Base-by-base conservation (phyloP, 495 filamentous ascomycete species). In the Durotheca rogersii region DNA sequence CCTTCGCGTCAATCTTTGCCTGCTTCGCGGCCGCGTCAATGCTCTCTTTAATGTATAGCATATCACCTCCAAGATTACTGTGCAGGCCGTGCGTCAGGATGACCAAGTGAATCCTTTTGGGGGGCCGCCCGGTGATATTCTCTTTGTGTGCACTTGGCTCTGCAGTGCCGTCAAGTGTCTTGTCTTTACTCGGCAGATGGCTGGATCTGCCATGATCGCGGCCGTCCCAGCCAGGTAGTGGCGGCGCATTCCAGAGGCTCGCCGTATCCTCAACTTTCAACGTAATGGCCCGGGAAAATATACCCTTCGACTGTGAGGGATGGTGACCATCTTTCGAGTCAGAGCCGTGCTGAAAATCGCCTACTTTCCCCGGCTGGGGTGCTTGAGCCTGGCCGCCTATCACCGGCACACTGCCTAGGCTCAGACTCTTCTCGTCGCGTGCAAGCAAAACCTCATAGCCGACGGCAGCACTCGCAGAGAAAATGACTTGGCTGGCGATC, bases 31-130 rank as follows among this genome's bases (percentile, higher is more conserved):
- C 82, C 23, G 84, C 82, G 67, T 98, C 94, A 42, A 98, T 96
- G 58, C 89, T 91, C 66, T 98, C 93, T 62, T 98, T 98, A 58
- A 98, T 67, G 65, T 87, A 98, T 19, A 98, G 74, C 94, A 98
- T 95, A 71, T 98, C 93, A 31, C 89, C 83, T 1, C 94, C 90
- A n/a, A 96, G 77, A 69, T 98, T 98, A 69, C 91, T 94, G 66
- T 97, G 93, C 52, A 98, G 68, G 0, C 93, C 93, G 74, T 98
- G 93, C 0, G 93, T 97, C 43, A 98, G 64, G 6, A 98, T 77
- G 6, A 98, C 93, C 47, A 98, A 73, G 61, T 98, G 93, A 0
- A 97, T 72, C 57, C 83, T 90, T 70, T 88, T 92, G 32, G 47
- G 67, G 19, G 45, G 57, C 9, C 50, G 47, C 52, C 47, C 62